Evolutionary conservation across 495 filamentous ascomycete genomes (phyloP).

Genomic region (Aspergillus olivimuriae): DNA sequence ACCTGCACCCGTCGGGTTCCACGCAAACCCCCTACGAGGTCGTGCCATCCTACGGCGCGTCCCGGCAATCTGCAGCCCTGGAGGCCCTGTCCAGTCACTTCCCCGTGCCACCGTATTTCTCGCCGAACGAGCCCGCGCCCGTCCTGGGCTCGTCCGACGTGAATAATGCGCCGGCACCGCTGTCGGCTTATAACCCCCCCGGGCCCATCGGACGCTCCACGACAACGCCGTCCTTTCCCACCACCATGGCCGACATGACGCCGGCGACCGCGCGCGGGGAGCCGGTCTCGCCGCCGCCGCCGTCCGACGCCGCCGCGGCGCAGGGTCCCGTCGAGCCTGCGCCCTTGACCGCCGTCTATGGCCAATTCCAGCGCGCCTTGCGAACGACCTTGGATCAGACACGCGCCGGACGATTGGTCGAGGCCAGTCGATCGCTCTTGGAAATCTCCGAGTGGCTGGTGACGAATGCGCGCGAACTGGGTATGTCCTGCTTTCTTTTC

Average conservation of each 20-base stretch:
- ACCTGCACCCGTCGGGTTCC: conserved; percentile 61
- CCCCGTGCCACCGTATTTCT: conserved; percentile 71
- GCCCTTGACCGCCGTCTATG: conserved; percentile 59
- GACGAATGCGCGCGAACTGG: conserved; percentile 71
- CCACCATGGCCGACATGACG: conserved; percentile 49
- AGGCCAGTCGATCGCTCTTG: conserved; percentile 67
- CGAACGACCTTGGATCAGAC: conserved; percentile 70
- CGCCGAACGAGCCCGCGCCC: conserved; percentile 57
- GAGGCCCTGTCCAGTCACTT: conserved; percentile 71
- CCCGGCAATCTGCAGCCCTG: conserved; percentile 74
- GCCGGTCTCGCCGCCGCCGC: conserved; percentile 35
- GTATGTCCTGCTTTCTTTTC: conserved; percentile 48
- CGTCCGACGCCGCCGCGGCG: conserved; percentile 25
- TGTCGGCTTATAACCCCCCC: conserved; percentile 50
- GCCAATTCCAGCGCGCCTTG: conserved; percentile 65
- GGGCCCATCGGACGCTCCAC: conserved; percentile 43
- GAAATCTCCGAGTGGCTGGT: conserved; percentile 82
- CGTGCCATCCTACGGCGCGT: conserved; percentile 61
- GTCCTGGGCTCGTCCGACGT: conserved; percentile 46
- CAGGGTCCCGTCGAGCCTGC: conserved; percentile 14
- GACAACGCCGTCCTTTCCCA: conserved; percentile 45
- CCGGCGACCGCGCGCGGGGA: conserved; percentile 20
- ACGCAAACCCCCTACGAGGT: conserved; percentile 68
- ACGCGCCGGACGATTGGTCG: conserved; percentile 62
- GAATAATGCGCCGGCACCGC: conserved; percentile 45